phyloP scores from a whole-genome alignment of 352 stramenopile genomes.

The Paralagenidium karlingii region DNA sequence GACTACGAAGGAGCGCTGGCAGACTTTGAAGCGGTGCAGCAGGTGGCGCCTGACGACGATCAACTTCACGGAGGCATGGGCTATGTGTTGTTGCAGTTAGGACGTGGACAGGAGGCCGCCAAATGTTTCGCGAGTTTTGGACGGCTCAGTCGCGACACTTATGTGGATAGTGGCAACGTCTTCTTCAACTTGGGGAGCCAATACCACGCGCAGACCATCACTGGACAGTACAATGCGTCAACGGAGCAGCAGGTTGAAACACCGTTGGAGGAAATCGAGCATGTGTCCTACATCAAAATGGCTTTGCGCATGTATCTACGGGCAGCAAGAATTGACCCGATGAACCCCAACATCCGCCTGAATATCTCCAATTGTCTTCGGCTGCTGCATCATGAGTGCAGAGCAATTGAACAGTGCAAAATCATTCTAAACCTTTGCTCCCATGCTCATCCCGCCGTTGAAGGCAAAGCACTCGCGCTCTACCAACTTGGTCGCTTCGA shows the following conservation, averaged over 20 bases:
- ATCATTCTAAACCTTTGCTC: slow-evolving; percentile 34
- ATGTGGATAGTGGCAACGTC: slow-evolving; percentile 57
- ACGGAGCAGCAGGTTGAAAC: not conserved
- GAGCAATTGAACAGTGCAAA: slow-evolving; percentile 42
- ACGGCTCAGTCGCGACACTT: slow-evolving; percentile 42
- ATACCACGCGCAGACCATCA: slow-evolving; percentile 7
- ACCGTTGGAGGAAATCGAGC: slow-evolving; percentile 27
- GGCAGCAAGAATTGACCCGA: slow-evolving; percentile 40
- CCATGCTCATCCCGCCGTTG: slow-evolving; percentile 32
- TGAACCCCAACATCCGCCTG: slow-evolving; percentile 38
- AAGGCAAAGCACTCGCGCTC: slow-evolving; percentile 47
- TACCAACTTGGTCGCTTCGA: slow-evolving; percentile 24
- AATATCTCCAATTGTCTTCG: slow-evolving; percentile 60
- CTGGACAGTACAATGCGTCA: not conserved
- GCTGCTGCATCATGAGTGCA: slow-evolving; percentile 19
- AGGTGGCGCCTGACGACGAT: slow-evolving; percentile 53
- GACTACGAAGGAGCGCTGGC: slow-evolving; percentile 38
- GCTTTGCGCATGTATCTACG: slow-evolving; percentile 60
- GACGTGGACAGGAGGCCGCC: slow-evolving; percentile 50
- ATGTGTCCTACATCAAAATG: slow-evolving; percentile 23
- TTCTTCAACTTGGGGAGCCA: slow-evolving; percentile 55
- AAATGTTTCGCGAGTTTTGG: slow-evolving; percentile 50
- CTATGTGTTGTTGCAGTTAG: slow-evolving; percentile 54
- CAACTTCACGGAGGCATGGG: slow-evolving; percentile 48
- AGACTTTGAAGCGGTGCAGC: slow-evolving; percentile 55